Evolutionary conservation across 1,284 basidiomycete genomes (phyloP).

Genomic region (Trichosporon coremiiforme): DNA sequence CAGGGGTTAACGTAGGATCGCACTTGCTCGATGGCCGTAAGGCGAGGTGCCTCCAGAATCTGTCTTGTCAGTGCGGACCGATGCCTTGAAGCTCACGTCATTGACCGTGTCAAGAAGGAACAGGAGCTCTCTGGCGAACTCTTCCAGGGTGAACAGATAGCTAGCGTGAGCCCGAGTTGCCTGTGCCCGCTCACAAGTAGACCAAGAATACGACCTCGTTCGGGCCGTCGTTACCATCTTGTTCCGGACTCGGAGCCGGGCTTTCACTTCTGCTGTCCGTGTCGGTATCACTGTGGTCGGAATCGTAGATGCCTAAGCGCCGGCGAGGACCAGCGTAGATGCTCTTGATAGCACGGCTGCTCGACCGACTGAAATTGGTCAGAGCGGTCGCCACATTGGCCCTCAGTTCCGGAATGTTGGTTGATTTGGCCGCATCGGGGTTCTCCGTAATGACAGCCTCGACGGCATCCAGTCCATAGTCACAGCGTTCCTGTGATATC

Average conservation of each 20-base stretch:
- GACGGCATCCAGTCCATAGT: slow-evolving; percentile 50
- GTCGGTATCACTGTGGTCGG: slow-evolving; percentile 36
- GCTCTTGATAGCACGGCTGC: slow-evolving; percentile 76
- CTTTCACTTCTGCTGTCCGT: slow-evolving; percentile 28
- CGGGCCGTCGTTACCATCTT: slow-evolving; percentile 37
- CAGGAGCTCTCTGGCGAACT: slow-evolving; percentile 79
- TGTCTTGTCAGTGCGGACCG: slow-evolving; percentile 27
- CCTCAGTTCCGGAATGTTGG: slow-evolving; percentile 64
- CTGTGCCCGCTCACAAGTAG: slow-evolving; percentile 72
- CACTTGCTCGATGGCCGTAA: slow-evolving; percentile 43
- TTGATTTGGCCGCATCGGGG: slow-evolving; percentile 49
- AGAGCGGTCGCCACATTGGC: slow-evolving; percentile 70
- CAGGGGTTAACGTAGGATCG: slow-evolving; percentile 35
- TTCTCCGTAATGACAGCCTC: slow-evolving; percentile 39
- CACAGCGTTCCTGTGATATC: slow-evolving; percentile 40
- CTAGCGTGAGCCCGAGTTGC: slow-evolving; percentile 61
- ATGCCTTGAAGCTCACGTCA: slow-evolving; percentile 54
- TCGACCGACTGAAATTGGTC: slow-evolving; percentile 64
- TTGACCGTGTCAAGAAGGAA: slow-evolving; percentile 79
- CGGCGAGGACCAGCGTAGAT: slow-evolving; percentile 64
- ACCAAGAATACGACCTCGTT: slow-evolving; percentile 73
- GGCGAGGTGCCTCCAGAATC: slow-evolving; percentile 40
- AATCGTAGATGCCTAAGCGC: slow-evolving; percentile 37
- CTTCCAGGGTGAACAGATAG: slow-evolving; percentile 90
- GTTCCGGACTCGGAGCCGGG: slow-evolving; percentile 23